These are phyloP conservation scores for Lumnitzera racemosa DNA, from an alignment of 345 rosid genomes.

Conservation along the genomic window DNA sequence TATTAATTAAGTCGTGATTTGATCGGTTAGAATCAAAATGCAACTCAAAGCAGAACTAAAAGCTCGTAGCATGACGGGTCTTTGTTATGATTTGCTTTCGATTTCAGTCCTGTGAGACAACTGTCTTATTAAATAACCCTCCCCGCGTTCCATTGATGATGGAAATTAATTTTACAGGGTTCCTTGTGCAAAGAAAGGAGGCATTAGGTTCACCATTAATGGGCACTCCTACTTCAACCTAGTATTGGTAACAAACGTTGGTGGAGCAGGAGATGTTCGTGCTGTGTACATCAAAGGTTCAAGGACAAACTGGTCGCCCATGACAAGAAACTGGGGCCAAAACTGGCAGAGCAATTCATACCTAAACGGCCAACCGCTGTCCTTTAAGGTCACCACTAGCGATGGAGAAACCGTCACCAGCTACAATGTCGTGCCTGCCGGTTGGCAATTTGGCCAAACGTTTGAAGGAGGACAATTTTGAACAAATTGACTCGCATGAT, in stretches of 20 bases:
- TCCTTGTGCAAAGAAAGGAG: slow-evolving; percentile 39
- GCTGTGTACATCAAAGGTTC: slow-evolving; percentile 38
- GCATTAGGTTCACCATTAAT: slow-evolving; percentile 53
- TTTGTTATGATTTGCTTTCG: neutral
- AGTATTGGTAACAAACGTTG: slow-evolving; percentile 48
- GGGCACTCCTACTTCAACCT: slow-evolving; percentile 60
- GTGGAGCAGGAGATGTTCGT: slow-evolving; percentile 47
- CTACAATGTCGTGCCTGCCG: slow-evolving; percentile 27
- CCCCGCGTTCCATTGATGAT: too few species aligned
- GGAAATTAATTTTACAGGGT: slow-evolving; percentile 22
- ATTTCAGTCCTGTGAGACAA: too few species aligned
- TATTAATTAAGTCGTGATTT: neutral
- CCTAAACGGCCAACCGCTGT: slow-evolving; percentile 47
- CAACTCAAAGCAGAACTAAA: neutral
- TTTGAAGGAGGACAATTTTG: slow-evolving; percentile 44
- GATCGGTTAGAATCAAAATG: too few species aligned
- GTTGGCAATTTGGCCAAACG: slow-evolving; percentile 55
- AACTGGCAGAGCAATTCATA: slow-evolving; percentile 56
- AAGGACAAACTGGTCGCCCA: slow-evolving; percentile 32
- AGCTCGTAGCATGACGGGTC: neutral
- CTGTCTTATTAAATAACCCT: too few species aligned
- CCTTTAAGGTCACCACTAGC: slow-evolving; percentile 44
- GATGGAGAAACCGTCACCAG: slow-evolving; percentile 31
- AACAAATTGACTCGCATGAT: neutral
- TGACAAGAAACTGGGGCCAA: slow-evolving; percentile 62